phyloP scores from a whole-genome alignment of 257 asterid species.

The Galeopsis tetrahit region DNA sequence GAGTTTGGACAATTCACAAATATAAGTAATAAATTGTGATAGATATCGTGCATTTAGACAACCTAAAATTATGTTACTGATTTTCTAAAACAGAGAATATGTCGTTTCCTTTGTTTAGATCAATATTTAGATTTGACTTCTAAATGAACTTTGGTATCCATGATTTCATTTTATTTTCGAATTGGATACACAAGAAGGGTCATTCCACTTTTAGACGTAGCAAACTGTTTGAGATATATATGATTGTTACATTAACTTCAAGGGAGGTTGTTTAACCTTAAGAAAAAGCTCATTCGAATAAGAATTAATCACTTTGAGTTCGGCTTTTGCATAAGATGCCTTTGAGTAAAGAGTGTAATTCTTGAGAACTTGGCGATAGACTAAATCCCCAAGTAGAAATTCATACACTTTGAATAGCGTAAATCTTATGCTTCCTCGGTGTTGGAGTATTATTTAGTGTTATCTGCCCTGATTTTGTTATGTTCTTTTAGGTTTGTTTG shows the following conservation, averaged over 20 bases:
- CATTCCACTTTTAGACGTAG: not conserved
- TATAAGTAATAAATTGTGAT: not conserved
- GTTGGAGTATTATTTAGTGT: no score
- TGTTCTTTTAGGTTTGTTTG: no score
- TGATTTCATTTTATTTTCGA: not conserved
- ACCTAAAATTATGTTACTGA: not conserved
- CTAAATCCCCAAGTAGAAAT: no score
- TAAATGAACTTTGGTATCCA: slow-evolving; percentile 5
- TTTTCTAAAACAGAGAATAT: not conserved
- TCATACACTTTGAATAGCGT: no score
- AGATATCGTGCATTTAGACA: not conserved
- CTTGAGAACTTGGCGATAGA: no score
- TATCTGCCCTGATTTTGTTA: no score
- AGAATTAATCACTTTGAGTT: no score
- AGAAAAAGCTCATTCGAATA: no score
- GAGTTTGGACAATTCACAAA: slow-evolving; percentile 3
- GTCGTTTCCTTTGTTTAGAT: not conserved
- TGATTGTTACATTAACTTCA: not conserved
- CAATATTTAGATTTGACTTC: not conserved
- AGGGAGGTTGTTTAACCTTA: not conserved
- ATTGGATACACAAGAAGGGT: not conserved
- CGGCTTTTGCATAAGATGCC: no score
- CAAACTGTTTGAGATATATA: not conserved
- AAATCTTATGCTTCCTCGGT: no score
- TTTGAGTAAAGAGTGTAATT: no score